phyloP scores from a whole-genome alignment of 805 yeast genomes.

The Hanseniaspora singularis region DNA sequence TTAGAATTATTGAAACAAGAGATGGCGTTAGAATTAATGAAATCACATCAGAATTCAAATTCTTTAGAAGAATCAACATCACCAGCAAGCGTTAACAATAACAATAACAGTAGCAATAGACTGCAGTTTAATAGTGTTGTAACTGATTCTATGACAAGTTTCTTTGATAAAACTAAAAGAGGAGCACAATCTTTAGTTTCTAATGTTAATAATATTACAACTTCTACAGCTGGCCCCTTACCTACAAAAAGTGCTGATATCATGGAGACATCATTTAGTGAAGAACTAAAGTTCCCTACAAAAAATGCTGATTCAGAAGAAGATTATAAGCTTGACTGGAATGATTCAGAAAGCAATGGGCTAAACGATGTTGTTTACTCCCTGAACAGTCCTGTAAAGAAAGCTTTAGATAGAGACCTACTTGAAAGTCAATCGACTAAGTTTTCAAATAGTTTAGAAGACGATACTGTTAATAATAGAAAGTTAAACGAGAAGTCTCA shows the following conservation, averaged over 20 bases:
- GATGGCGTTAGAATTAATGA: slow-evolving; percentile 25
- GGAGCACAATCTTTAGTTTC: slow-evolving; percentile 2
- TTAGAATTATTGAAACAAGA: slow-evolving; percentile 28
- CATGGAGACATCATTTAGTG: slow-evolving; percentile 8
- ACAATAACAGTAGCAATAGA: neutral
- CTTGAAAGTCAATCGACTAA: neutral
- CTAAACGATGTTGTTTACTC: slow-evolving; percentile 13
- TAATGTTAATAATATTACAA: neutral
- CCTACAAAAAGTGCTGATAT: neutral
- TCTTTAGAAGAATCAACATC: neutral
- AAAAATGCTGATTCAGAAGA: neutral
- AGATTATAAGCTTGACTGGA: too few relatives aligned
- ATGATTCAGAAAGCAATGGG: too few relatives aligned
- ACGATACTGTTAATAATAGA: too few relatives aligned
- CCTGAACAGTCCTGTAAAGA: slow-evolving; percentile 12
- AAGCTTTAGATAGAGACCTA: neutral
- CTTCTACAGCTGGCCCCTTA: too few relatives aligned
- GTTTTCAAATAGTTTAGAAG: neutral
- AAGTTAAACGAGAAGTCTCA: too few relatives aligned
- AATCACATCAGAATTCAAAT: neutral
- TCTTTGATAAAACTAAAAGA: neutral
- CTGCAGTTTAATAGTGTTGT: neutral
- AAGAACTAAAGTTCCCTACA: slow-evolving; percentile 8
- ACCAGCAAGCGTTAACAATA: neutral
- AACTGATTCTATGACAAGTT: neutral